These are phyloP conservation scores for Malus sieversii DNA, from an alignment of 306 rosid genomes.

Conservation along the genomic window DNA sequence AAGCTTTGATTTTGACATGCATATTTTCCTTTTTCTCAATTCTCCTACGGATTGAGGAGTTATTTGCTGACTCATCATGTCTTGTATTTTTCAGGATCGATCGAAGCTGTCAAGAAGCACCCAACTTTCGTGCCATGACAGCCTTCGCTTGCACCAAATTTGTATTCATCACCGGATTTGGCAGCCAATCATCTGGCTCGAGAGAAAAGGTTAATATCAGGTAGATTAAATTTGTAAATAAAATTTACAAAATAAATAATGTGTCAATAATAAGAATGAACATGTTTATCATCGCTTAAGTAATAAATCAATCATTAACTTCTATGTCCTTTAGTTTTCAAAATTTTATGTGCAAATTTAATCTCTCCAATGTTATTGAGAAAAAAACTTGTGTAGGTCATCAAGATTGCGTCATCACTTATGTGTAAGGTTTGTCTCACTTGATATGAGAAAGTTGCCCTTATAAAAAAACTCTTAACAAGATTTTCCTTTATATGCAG, in stretches of 20 bases:
- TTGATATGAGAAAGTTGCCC: not conserved
- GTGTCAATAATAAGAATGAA: accelerated
- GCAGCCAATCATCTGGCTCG: not conserved
- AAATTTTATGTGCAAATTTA: too few relatives aligned
- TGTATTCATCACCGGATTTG: not conserved
- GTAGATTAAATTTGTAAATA: too few relatives aligned
- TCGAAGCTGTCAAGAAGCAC: not conserved
- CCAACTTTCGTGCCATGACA: not conserved
- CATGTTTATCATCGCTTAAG: too few relatives aligned
- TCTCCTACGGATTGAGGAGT: not conserved
- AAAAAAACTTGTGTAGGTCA: too few relatives aligned
- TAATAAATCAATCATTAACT: too few relatives aligned
- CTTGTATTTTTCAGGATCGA: not conserved
- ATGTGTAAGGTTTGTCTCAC: not conserved
- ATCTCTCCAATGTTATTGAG: too few relatives aligned
- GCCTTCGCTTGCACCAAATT: not conserved
- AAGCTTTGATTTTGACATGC: not conserved
- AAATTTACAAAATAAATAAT: too few relatives aligned
- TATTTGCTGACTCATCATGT: not conserved
- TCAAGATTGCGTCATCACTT: too few relatives aligned
- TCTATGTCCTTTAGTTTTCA: too few relatives aligned
- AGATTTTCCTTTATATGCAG: not conserved
- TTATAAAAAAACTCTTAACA: not conserved
- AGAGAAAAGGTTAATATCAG: too few relatives aligned
- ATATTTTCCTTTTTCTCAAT: not conserved